Conservation (phyloP, 140 eudicot genomes). For the Stevia rebaudiana region DNA sequence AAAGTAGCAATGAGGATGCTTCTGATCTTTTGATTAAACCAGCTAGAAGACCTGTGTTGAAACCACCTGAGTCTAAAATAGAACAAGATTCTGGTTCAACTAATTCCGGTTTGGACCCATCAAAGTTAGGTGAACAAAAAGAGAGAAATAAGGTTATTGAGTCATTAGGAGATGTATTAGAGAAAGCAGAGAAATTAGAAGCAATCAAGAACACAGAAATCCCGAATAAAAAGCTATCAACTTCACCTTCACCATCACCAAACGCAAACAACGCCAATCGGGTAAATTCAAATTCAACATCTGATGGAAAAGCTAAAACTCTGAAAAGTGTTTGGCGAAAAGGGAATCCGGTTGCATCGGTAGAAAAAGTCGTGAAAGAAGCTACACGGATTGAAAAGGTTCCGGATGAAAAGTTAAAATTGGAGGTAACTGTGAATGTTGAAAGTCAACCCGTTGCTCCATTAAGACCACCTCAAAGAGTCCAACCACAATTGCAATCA, state of each 20-base stretch:
- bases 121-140: constrained; percentile 30
- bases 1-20: constrained; percentile 40
- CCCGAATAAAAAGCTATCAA: constrained; percentile 14
- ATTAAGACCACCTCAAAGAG: constrained; percentile 39
- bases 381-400: constrained; percentile 22
- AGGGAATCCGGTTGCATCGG: constrained; percentile 63
- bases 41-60: constrained; percentile 59
- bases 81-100: constrained; percentile 28
- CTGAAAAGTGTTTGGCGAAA: constrained; percentile 83
- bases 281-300: constrained; percentile 22
- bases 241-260: constrained; percentile 14
- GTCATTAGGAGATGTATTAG: constrained; percentile 73
- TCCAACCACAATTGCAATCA: constrained; percentile 58
- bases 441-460: constrained; percentile 32
- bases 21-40: constrained; percentile 49
- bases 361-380: constrained; percentile 48
- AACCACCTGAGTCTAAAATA: constrained; percentile 35
- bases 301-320: constrained; percentile 40
- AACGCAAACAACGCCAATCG: constrained; percentile 31
- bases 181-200: constrained; percentile 71
- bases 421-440: constrained; percentile 26
- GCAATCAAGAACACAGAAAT: constrained; percentile 31
- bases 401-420: constrained; percentile 30
- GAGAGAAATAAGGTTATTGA: constrained; percentile 73
- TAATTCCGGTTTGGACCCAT: constrained; percentile 33